Percentiles rank a stretch among this genome's conserved stretches.
phyloP scores from a whole-genome alignment of 2,329 filamentous ascomycete species.

The Allantophomopsis lycopodina region DNA sequence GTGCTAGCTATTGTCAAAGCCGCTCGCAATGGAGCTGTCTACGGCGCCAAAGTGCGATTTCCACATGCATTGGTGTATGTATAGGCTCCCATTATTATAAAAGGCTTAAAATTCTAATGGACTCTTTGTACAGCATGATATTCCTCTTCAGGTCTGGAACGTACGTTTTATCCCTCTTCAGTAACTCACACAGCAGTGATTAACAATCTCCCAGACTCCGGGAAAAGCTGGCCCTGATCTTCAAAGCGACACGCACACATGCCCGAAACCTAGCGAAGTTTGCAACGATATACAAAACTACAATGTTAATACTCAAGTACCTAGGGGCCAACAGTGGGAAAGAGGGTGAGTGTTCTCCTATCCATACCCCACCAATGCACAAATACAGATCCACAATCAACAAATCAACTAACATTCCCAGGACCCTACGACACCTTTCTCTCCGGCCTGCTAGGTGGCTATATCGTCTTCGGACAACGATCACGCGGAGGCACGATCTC shows the following conservation, averaged over 20 bases:
- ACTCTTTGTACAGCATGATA: constrained; percentile 56
- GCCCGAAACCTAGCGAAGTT: constrained; percentile 87
- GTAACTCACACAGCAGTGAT: background rate
- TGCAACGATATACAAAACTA: constrained; percentile 77
- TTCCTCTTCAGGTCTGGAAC: constrained; percentile 89
- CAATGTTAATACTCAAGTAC: constrained; percentile 62
- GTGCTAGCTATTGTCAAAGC: constrained; percentile 78
- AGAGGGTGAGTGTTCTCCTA: constrained; percentile 26
- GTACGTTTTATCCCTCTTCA: constrained; percentile 30
- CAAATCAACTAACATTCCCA: constrained; percentile 21
- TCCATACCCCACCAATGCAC: background rate
- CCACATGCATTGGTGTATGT: constrained; percentile 81
- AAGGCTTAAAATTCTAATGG: constrained; percentile 1
- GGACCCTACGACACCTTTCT: constrained; percentile 74
- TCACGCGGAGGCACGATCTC: constrained; percentile 54
- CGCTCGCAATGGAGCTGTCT: constrained; percentile 91
- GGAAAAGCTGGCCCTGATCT: constrained; percentile 64
- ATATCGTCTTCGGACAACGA: constrained; percentile 72
- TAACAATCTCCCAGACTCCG: constrained; percentile 34
- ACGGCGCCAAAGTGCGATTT: constrained; percentile 95
- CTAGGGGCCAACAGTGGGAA: constrained; percentile 43
- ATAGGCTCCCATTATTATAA: background rate
- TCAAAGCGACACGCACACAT: constrained; percentile 80
- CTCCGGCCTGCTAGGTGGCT: constrained; percentile 78
- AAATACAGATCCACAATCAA: background rate